Evolutionary conservation across 2,329 filamentous ascomycete genomes (phyloP), one percentile per base, ranked within the genome.

Genomic region (Exserohilum rostratum): DNA sequence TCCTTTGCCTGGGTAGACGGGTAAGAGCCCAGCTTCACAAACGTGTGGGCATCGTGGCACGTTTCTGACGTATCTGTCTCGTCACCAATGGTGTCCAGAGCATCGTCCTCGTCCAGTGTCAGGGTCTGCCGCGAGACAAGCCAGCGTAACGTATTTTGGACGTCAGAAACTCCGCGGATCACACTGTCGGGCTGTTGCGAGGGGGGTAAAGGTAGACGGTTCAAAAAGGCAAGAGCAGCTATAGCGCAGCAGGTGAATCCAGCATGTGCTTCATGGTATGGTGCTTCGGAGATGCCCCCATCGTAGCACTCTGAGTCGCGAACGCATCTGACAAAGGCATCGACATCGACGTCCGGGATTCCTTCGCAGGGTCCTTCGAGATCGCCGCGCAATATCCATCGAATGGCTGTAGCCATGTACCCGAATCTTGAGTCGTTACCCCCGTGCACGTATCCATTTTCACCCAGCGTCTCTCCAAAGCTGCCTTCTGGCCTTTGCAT

Each of bases 181-280:
- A 66, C 60, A 20, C 64, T 57, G 53, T 76, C 70, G 12, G 65
- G 55, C 12, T 61, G 50, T 51, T 64, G 58, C 20, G 62, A 55
- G 13, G 62, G 50, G 7, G 58, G 40, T 15, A 64, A 40, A 1
- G 79, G 76, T 1, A 89, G 81, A 10, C 86, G 84, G 55, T 86
- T 85, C n/a, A 97, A 80, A 45, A 97, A 85, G 2, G 86, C 84
- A 5, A 98, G 79, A 4, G 91, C 89, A 10, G 86, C 87, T 49
- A 97, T 83, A 6, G 89, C 92, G 74, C 92, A 97, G 79, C 93
- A 97, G 9, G 91, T 92, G 73, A 96, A 93, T 17, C 95, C 95
- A 64, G 91, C 90, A 69, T 97, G 92, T 30, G 91, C 88, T 77
- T 97, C 93, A 55, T 92, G 88, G 56, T 86, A 87, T 0, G 88